Percentiles rank a stretch among this genome's conserved stretches.
Evolutionary conservation across 495 filamentous ascomycete genomes (phyloP).

Genomic region (Penicillium bovifimosum): DNA sequence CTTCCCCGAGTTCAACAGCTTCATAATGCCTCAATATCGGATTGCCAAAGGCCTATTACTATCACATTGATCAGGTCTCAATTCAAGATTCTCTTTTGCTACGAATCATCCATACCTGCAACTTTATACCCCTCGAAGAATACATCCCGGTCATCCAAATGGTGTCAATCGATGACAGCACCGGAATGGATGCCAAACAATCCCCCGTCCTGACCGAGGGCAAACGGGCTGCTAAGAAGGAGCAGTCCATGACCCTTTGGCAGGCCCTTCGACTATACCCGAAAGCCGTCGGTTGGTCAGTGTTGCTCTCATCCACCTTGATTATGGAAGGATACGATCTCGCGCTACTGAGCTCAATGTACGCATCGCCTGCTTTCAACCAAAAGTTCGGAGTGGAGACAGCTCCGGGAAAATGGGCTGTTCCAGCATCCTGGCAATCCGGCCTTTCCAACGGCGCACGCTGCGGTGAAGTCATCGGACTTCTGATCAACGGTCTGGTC

Average conservation of each 20-base stretch:
- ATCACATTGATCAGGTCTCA: neutral
- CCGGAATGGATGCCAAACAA: neutral
- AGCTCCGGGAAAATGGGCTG: conserved; percentile 30
- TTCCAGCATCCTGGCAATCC: conserved; percentile 56
- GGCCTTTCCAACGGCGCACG: conserved; percentile 56
- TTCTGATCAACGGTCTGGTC: conserved; percentile 60
- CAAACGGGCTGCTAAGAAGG: conserved; percentile 14
- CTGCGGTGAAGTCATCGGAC: conserved; percentile 60
- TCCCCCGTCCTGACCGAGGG: conserved; percentile 3
- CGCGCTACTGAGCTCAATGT: conserved; percentile 36
- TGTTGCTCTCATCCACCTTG: conserved; percentile 39
- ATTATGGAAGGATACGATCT: conserved; percentile 50
- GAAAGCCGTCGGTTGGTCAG: conserved; percentile 43
- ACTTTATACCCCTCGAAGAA: neutral
- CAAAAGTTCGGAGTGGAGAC: conserved; percentile 28
- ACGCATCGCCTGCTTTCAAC: conserved; percentile 34
- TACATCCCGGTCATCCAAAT: neutral
- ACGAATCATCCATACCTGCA: neutral
- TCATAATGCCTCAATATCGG: neutral
- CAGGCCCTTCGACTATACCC: conserved; percentile 37
- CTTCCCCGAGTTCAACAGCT: neutral
- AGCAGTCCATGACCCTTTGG: conserved; percentile 24
- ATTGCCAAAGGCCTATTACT: neutral
- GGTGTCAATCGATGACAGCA: neutral
- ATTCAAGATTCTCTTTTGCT: no score